Base-by-base conservation (phyloP, 2,329 filamentous ascomycete species). In the Aspergillus sp. region DNA sequence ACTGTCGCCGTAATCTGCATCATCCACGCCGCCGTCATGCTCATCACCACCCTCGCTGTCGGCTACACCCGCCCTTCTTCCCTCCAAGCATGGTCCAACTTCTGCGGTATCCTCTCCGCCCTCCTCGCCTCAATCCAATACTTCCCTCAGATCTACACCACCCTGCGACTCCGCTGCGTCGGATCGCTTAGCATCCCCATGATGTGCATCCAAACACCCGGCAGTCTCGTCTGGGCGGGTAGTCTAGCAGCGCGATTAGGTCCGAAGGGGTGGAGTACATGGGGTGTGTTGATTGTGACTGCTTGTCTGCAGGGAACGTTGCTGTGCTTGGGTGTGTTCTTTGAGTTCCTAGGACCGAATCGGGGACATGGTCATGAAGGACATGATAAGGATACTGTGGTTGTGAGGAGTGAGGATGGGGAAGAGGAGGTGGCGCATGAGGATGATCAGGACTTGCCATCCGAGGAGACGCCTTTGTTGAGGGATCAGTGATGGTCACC, bases 181-280 rank as follows among this genome's bases (percentile, higher is more conserved):
- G 92, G 92, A 57, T 96, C 92, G 74, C 80, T 99, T 68, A 96
- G 92, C 71, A 95, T 99, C 59, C 89, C 92, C 4, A 98, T 97
- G 90, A 98, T 99, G 93, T 90, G 90, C 73, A 96, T 99, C 36
- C 95, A 99, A 76, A 97, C 94, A 0, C 95, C 95, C 0, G 95
- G 95, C 0, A 92, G 92, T 61, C 88, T 96, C 67, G 80, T 99
- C 6, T 98, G 96, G 78, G 92, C 94, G 0, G 88, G 84, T 11
- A 97, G 92, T 73, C 79, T 99, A 47, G 92, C 89, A 54, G 86
- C 86, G 7, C 85, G 95, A 49, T 83, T 97, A 19, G 95, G 95
- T 0, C 83, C 82, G 70, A 87, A 84, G 36, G 94, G 94, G 0
- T 99, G 95, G 95, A 97, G 93, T 77, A 92, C 92, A 0, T 99